Conservation (phyloP, 1,284 basidiomycete genomes). For the Prillingera fragicola region DNA sequence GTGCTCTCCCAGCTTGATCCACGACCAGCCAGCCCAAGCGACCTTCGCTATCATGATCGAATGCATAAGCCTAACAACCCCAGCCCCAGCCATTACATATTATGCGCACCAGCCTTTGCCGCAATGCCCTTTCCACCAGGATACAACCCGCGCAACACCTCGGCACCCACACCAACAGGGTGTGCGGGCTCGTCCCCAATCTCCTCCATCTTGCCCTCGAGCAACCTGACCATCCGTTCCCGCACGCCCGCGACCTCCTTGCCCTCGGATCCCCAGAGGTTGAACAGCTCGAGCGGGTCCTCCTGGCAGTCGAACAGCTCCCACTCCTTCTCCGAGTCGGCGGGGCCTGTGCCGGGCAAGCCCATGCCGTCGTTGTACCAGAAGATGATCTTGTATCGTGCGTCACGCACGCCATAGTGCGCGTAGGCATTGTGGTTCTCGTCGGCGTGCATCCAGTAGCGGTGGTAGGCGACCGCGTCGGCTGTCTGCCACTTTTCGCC, state of each 20-base stretch:
- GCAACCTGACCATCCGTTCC: slow-evolving; percentile 17
- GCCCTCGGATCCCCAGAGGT: slow-evolving; percentile 12
- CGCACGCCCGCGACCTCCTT: slow-evolving; percentile 3
- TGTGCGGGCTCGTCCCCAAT: slow-evolving; percentile 23
- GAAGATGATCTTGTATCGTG: slow-evolving; percentile 24
- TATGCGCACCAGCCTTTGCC: slow-evolving; percentile 4
- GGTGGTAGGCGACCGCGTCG: slow-evolving; percentile 18
- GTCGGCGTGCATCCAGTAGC: slow-evolving; percentile 25
- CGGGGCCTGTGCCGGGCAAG: slow-evolving; percentile 10
- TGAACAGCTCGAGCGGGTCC: slow-evolving; percentile 24
- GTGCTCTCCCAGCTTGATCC: too few species aligned
- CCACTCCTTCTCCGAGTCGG: slow-evolving; percentile 22
- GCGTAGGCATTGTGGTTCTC: slow-evolving; percentile 21
- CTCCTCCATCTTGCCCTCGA: slow-evolving; percentile 21
- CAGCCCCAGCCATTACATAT: slow-evolving; percentile 5
- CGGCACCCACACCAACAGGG: slow-evolving; percentile 6
- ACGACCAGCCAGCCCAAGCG: too few species aligned
- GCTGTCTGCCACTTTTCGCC: slow-evolving; percentile 1
- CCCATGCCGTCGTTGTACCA: slow-evolving; percentile 21
- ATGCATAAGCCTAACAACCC: not conserved
- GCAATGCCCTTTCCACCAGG: slow-evolving; percentile 3
- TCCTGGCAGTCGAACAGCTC: slow-evolving; percentile 24
- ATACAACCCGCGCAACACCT: slow-evolving; percentile 2
- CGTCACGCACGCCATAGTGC: slow-evolving; percentile 20
- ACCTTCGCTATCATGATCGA: not conserved